phyloP scores from a whole-genome alignment of 1,139 yeast genomes.

The Blastobotrys indianensis region DNA sequence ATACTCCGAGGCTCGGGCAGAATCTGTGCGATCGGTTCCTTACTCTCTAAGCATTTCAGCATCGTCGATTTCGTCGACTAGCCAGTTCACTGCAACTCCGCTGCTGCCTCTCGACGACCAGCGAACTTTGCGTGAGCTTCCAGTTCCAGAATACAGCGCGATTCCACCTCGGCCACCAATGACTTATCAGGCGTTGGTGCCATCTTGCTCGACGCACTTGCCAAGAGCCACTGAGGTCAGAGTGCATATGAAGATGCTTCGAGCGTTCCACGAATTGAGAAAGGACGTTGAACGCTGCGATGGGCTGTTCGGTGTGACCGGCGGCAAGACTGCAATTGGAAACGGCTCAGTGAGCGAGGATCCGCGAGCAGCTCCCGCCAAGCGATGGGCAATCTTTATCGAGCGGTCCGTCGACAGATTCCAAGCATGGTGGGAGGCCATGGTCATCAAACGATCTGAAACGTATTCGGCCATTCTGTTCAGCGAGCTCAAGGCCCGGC shows the following conservation, averaged over 20 bases:
- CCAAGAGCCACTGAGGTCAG: not conserved
- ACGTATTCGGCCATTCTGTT: too few relatives aligned
- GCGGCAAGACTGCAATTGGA: not conserved
- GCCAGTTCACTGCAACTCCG: too few relatives aligned
- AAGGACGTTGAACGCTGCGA: not conserved
- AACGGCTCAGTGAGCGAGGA: not conserved
- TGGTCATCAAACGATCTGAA: not conserved
- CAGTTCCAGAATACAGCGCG: too few relatives aligned
- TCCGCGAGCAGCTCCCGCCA: too few relatives aligned
- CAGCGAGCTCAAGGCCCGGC: too few relatives aligned
- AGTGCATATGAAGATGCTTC: conserved; percentile 5
- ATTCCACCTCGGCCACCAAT: too few relatives aligned
- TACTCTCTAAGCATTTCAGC: too few relatives aligned
- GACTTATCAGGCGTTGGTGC: not conserved
- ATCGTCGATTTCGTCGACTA: too few relatives aligned
- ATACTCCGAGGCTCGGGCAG: too few relatives aligned
- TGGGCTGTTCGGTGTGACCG: not conserved
- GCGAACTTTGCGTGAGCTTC: too few relatives aligned
- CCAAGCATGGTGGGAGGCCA: conserved; percentile 3
- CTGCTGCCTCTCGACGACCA: too few relatives aligned
- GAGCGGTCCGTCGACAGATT: conserved; percentile 4
- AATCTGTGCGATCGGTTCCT: too few relatives aligned
- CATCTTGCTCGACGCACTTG: not conserved
- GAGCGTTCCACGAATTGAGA: conserved; percentile 4
- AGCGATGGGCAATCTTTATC: conserved; percentile 1